A percentile compares a stretch with the other conserved stretches of the same genome.
phyloP scores from a whole-genome alignment of 768 basidiomycete genomes.

The Tricholoma flavovirens region DNA sequence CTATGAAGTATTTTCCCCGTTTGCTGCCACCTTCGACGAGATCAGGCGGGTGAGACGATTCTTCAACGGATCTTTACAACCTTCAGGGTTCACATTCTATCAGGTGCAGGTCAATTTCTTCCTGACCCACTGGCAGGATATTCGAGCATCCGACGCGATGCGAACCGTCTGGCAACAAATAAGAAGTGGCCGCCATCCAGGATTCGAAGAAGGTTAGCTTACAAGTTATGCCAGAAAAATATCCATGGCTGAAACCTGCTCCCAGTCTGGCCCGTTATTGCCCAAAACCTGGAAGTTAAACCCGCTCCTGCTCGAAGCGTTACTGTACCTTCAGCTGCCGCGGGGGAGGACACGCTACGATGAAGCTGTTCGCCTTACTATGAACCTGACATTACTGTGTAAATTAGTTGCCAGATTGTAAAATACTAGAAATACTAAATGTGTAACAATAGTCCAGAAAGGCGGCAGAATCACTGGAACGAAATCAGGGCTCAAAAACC shows the following conservation, averaged over 20 bases:
- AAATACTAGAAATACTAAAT: no score
- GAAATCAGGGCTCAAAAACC: no score
- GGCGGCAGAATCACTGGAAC: no score
- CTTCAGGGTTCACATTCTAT: conserved; percentile 37
- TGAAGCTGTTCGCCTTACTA: not conserved
- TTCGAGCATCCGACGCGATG: conserved; percentile 81
- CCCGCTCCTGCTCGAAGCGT: conserved; percentile 30
- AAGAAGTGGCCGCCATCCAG: conserved; percentile 74
- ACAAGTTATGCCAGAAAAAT: not conserved
- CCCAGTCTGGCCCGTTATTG: conserved; percentile 64
- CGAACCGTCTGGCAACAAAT: conserved; percentile 82
- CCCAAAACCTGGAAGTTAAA: conserved; percentile 56
- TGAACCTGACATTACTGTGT: no score
- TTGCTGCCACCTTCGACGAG: conserved; percentile 76
- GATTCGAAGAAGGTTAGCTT: conserved; percentile 73
- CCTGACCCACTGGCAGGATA: conserved; percentile 75
- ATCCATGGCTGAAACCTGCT: conserved; percentile 9
- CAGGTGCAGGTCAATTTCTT: conserved; percentile 71
- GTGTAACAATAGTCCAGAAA: no score
- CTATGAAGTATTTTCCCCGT: conserved; percentile 81
- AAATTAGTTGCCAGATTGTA: no score
- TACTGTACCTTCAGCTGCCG: conserved; percentile 13
- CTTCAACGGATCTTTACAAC: conserved; percentile 21
- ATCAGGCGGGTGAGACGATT: conserved; percentile 56
- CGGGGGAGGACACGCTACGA: conserved; percentile 7